These are phyloP conservation scores for Rhododendron vialii DNA, from an alignment of 148 eudicot species.

Conservation along the genomic window DNA sequence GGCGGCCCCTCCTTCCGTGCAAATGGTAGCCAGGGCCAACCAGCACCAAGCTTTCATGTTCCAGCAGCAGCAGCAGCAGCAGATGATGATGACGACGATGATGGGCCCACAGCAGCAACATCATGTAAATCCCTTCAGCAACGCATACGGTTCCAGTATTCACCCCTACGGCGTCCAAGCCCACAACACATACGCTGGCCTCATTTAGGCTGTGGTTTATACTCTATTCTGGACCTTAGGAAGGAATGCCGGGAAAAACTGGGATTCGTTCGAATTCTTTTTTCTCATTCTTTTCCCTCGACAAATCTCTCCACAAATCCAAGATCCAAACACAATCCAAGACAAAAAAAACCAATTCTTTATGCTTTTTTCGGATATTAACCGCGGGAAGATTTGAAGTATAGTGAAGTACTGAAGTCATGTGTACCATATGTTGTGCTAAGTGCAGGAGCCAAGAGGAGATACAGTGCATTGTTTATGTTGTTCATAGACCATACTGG, in stretches of 20 bases:
- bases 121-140: conserved; percentile 57
- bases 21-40: conserved; percentile 72
- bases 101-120: conserved; percentile 45
- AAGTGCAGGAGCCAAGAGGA: conserved; percentile 22
- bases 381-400: not conserved
- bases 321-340: not conserved
- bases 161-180: conserved; percentile 63
- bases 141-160: conserved; percentile 35
- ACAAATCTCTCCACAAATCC: not conserved
- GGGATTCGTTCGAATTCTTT: not conserved
- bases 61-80: conserved; percentile 52
- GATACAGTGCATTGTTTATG: not conserved
- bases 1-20: conserved; percentile 54
- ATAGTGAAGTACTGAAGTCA: not conserved
- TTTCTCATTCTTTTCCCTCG: not conserved
- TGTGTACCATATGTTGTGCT: conserved; percentile 39
- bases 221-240: too few relatives aligned
- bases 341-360: not conserved
- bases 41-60: conserved; percentile 66
- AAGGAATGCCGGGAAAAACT: not conserved
- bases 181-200: conserved; percentile 76
- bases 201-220: conserved; percentile 5
- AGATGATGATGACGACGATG: conserved; percentile 41
- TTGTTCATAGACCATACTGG: not conserved
- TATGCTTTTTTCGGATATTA: not conserved